Evolutionary conservation across 1,139 yeast species (phyloP).

Genomic region (Debaryomyces robertsiae): DNA sequence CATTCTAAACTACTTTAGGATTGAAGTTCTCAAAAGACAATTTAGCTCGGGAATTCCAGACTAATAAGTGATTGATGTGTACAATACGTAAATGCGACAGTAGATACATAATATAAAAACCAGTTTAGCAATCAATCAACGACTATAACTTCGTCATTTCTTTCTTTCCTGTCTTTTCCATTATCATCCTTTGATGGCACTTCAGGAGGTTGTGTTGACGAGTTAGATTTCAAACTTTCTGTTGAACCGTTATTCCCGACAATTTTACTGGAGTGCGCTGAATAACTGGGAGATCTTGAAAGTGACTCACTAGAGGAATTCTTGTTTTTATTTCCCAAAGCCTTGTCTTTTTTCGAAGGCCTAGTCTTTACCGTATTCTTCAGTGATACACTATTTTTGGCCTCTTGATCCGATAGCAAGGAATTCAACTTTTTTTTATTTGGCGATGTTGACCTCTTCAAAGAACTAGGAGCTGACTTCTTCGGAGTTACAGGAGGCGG

Average conservation of each 20-base stretch:
- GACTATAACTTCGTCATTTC: conserved; percentile 5
- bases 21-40: not conserved
- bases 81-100: not conserved
- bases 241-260: too few relatives aligned
- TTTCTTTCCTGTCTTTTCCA: conserved; percentile 2
- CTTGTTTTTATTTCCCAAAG: conserved; percentile 2
- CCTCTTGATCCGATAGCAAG: conserved; percentile 22
- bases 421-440: conserved; percentile 39
- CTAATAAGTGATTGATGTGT: not conserved
- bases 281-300: conserved; percentile 20
- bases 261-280: conserved; percentile 35
- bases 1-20: conserved; percentile 53
- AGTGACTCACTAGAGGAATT: conserved; percentile 14
- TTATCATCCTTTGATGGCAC: conserved; percentile 3
- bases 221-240: conserved; percentile 36
- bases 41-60: too few relatives aligned
- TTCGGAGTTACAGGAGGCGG: conserved; percentile 27
- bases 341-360: conserved; percentile 34
- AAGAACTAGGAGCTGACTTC: conserved; percentile 23
- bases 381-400: conserved; percentile 1
- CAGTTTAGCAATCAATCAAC: conserved; percentile 10
- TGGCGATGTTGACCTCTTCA: conserved; percentile 44
- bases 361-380: conserved; percentile 28
- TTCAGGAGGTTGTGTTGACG: conserved; percentile 15
- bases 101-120: not conserved